phyloP scores from a whole-genome alignment of 2,329 filamentous ascomycete species.

The Lachnellula suecica region DNA sequence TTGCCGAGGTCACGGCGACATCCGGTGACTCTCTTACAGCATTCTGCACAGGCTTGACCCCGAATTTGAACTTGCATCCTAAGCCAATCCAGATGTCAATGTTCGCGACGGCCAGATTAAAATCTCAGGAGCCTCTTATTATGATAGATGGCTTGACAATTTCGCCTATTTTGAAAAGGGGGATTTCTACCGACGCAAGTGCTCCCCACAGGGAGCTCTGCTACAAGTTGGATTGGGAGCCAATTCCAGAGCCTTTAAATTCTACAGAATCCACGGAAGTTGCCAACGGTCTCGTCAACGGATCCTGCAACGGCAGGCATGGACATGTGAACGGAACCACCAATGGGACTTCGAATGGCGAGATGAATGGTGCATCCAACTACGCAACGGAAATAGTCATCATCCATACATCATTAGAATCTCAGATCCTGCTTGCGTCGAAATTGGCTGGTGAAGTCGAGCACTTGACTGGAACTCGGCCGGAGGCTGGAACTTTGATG shows the following conservation, averaged over 20 bases:
- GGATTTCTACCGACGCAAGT: conserved; percentile 22
- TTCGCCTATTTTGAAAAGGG: conserved; percentile 40
- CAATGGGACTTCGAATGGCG: too few species aligned
- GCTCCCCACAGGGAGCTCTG: conserved; percentile 39
- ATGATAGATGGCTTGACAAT: conserved; percentile 37
- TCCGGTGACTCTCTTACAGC: conserved; percentile 35
- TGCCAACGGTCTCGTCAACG: not conserved
- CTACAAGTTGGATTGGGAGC: conserved; percentile 48
- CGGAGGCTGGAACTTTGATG: conserved; percentile 32
- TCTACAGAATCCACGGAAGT: too few species aligned
- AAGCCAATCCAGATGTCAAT: conserved; percentile 38
- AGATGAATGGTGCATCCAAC: too few species aligned
- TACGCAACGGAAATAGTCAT: conserved; percentile 38
- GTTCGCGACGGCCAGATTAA: conserved; percentile 33
- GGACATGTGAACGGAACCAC: too few species aligned
- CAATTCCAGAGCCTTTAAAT: too few species aligned
- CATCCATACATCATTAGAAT: conserved; percentile 38
- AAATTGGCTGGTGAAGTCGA: conserved; percentile 34
- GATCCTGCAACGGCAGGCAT: not conserved
- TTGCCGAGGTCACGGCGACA: conserved; percentile 31
- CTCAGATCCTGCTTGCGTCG: conserved; percentile 34
- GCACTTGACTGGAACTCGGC: conserved; percentile 34
- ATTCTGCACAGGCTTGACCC: conserved; percentile 36
- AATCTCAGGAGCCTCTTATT: conserved; percentile 34
- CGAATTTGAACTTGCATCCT: conserved; percentile 28